phyloP scores from a whole-genome alignment of 2,329 filamentous ascomycete genomes.

The Fulvia fulva region DNA sequence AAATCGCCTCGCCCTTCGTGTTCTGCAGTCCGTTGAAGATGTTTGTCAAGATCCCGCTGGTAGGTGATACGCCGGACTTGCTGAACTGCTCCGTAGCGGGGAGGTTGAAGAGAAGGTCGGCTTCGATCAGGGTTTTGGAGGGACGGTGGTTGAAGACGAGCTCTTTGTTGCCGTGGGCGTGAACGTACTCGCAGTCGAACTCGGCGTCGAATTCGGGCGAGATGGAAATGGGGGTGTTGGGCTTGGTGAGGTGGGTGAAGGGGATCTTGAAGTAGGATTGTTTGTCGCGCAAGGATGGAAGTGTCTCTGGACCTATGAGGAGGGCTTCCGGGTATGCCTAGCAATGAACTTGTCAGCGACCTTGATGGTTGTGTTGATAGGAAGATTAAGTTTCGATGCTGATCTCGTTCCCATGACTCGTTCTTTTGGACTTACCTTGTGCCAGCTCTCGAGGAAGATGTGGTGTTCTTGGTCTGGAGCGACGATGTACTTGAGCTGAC shows the following conservation, averaged over 20 bases:
- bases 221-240: slow-evolving; percentile 44
- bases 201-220: slow-evolving; percentile 78
- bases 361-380: slow-evolving; percentile 12
- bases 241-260: slow-evolving; percentile 50
- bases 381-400: neutral
- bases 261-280: slow-evolving; percentile 33
- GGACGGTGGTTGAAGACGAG: slow-evolving; percentile 82
- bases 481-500: slow-evolving; percentile 75
- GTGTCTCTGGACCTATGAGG: slow-evolving; percentile 76
- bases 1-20: slow-evolving; percentile 61
- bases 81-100: slow-evolving; percentile 78
- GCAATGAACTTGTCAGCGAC: neutral
- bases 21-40: slow-evolving; percentile 56
- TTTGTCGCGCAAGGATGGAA: slow-evolving; percentile 71
- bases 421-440: slow-evolving; percentile 38
- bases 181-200: slow-evolving; percentile 79
- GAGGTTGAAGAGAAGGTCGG: slow-evolving; percentile 88
- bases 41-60: slow-evolving; percentile 57
- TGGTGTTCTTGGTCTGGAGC: slow-evolving; percentile 92
- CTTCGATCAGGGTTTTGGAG: slow-evolving; percentile 74
- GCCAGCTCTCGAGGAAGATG: slow-evolving; percentile 86
- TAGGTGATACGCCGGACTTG: slow-evolving; percentile 52
- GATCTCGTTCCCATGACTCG: neutral
- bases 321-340: slow-evolving; percentile 69
- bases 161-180: slow-evolving; percentile 77